Evolutionary conservation across 805 yeast genomes (phyloP), one percentile per base, ranked within the genome.

Genomic region (Grigorovia humatica): DNA sequence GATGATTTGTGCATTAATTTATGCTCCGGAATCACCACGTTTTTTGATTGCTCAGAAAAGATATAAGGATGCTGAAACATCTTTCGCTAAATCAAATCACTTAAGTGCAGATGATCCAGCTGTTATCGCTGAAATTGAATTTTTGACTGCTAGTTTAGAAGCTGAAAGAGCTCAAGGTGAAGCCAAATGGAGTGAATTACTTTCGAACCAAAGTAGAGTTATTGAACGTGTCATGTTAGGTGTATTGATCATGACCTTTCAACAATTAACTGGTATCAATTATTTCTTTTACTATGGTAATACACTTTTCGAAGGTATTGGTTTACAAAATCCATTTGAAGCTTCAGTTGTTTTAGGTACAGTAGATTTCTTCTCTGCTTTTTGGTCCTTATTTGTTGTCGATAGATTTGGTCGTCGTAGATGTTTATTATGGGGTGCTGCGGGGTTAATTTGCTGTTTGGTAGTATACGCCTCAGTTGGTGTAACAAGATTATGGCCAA

Each of bases 11-110:
- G 74, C 67, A 54, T 67, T 70, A 69, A 52, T 62, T 30, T 72
- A 76, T 59, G 82, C 82, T 78, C 89, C 89, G 48, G 90, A 83
- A 71, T 82, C 88, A 19, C 87, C 89, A 61, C 74, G 89, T 67
- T 83, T 65, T 69, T 74, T 83, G 66, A 72, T 80, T 52, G 82
- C 79, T 69, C 67, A 70, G 52, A 75, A 74, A 52, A 75, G 69
- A 57, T 60, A 78, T 46, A 88, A 82, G 48, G 85, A 80, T 50
- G 89, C 88, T 51, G 79, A 73, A 65, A 64, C 60, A 27, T 78
- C 87, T 18, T 65, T 83, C 54, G 82, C 84, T 29, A 76, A 63
- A 58, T 76, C 83, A 47, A 83, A 82, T 74, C 81, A 77, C 64
- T 72, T 76, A 42, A 57, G 74, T 6, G 58, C 68, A 13, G 84